phyloP scores from a whole-genome alignment of 306 rosid genomes.

The Rubus idaeus region DNA sequence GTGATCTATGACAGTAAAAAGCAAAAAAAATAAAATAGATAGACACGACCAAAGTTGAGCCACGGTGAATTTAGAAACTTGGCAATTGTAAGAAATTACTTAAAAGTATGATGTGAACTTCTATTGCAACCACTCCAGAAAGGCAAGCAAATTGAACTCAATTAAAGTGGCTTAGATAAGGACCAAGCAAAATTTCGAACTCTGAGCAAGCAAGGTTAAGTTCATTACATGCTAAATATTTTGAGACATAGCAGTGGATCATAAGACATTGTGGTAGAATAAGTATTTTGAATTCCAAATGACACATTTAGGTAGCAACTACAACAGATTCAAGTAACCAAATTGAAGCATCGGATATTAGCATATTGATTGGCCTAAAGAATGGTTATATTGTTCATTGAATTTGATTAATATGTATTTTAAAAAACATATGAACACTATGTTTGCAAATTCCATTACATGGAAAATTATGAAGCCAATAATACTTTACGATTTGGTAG shows the following conservation, averaged over 20 bases:
- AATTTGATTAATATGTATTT: background rate
- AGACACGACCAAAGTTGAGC: constrained; percentile 1
- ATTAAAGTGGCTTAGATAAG: background rate
- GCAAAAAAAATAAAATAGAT: background rate
- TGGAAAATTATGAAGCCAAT: background rate
- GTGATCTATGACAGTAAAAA: background rate
- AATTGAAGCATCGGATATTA: background rate
- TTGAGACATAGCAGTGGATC: background rate
- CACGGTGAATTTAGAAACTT: background rate
- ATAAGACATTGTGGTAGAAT: background rate
- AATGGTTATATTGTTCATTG: background rate
- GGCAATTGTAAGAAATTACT: background rate
- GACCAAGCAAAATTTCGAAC: background rate
- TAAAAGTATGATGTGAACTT: constrained; percentile 1
- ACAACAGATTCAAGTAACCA: background rate
- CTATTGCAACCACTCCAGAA: constrained; percentile 8
- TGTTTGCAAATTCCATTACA: background rate
- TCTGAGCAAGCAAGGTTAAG: background rate
- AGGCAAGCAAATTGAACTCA: background rate
- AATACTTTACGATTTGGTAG: background rate
- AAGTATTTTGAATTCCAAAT: background rate
- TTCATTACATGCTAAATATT: background rate
- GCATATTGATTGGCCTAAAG: background rate
- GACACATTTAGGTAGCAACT: background rate
- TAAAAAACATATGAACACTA: background rate